phyloP scores from a whole-genome alignment of 2,329 filamentous ascomycete genomes.

The Elsinoe necatrix region DNA sequence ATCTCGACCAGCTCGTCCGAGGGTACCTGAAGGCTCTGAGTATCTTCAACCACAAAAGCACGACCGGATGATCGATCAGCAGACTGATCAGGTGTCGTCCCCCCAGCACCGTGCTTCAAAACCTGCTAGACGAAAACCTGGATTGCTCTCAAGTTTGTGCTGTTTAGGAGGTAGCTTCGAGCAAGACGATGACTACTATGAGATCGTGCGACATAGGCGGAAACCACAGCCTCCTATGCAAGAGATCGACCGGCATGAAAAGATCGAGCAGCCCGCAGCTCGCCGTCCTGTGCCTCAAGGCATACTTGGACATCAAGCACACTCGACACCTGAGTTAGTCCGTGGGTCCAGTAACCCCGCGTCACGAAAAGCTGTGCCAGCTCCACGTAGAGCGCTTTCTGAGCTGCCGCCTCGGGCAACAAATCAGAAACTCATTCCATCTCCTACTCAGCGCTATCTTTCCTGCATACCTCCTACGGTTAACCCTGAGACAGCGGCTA shows the following conservation, averaged over 20 bases:
- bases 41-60: neutral
- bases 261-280: slow-evolving; percentile 16
- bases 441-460: slow-evolving; percentile 38
- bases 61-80: neutral
- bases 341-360: slow-evolving; percentile 13
- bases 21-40: neutral
- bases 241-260: neutral
- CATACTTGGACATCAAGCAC: slow-evolving; percentile 6
- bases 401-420: neutral
- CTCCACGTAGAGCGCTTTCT: slow-evolving; percentile 9
- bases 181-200: slow-evolving; percentile 38
- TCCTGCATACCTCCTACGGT: slow-evolving; percentile 62
- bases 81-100: neutral
- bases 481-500: slow-evolving; percentile 58
- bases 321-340: neutral
- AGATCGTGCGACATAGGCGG: slow-evolving; percentile 33
- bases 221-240: slow-evolving; percentile 11
- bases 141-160: slow-evolving; percentile 38
- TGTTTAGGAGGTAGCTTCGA: slow-evolving; percentile 28
- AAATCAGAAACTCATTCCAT: slow-evolving; percentile 17
- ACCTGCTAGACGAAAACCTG: slow-evolving; percentile 2
- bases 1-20: neutral
- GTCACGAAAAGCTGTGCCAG: slow-evolving; percentile 15
- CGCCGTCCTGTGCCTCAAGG: slow-evolving; percentile 16
- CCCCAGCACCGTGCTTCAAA: slow-evolving; percentile 19